phyloP scores from a whole-genome alignment of 257 asterid genomes.

The Mentha longifolia region DNA sequence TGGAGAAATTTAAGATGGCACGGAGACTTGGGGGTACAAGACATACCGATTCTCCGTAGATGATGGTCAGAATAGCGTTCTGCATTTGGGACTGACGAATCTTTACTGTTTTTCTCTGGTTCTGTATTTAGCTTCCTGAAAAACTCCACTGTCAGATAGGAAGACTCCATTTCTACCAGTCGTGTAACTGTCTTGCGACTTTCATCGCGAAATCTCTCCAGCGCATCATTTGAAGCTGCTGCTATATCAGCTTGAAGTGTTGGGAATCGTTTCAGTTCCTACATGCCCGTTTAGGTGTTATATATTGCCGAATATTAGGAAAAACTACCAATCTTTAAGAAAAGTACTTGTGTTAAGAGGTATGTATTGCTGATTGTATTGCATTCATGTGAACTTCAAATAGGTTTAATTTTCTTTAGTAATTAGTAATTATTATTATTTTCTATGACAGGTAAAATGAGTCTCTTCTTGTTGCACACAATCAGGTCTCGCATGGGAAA shows the following conservation, averaged over 20 bases:
- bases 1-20: constrained; percentile 6
- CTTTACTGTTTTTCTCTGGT: constrained; percentile 58
- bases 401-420: not conserved
- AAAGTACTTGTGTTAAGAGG: constrained; percentile 6
- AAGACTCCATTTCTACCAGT: constrained; percentile 96
- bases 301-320: constrained; percentile 10
- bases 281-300: constrained; percentile 21
- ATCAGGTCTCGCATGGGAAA: not conserved
- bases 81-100: constrained; percentile 45
- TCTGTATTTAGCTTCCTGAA: constrained; percentile 87
- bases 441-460: not conserved
- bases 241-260: constrained; percentile 93
- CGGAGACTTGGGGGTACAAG: constrained; percentile 2
- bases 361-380: too few species aligned
- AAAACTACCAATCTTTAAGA: constrained; percentile 5
- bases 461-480: not conserved
- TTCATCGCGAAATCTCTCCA: constrained; percentile 96
- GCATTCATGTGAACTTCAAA: too few species aligned
- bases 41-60: constrained; percentile 73
- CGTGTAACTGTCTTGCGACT: constrained; percentile 83
- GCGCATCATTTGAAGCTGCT: constrained; percentile 88
- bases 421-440: not conserved
- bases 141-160: constrained; percentile 93
- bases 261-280: constrained; percentile 96
- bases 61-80: constrained; percentile 87